Evolutionary conservation across 805 yeast genomes (phyloP), one percentile per base, ranked within the genome.

Genomic region (Suhomyces tanzawaensis): DNA sequence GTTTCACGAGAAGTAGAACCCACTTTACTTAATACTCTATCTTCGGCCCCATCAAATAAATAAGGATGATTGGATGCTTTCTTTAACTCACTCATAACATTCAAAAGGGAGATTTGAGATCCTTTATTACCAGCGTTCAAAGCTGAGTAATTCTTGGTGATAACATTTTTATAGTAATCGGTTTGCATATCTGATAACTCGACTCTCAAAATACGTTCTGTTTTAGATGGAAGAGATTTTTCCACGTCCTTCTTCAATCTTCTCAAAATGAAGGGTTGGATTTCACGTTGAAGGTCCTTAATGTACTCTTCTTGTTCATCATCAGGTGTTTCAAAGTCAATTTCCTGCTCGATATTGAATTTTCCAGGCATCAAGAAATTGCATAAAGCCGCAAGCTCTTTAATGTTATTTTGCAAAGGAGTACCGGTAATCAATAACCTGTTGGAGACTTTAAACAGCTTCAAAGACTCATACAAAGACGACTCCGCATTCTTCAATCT

Each of bases 41-140:
- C 85, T 62, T 93, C 99, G 2, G 95, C 98, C 41, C 82, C 84
- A 50, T 90, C 96, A 64, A 93, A 93, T 39, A 93, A 64, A 52
- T 93, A 93, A 0, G 99, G 99, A 58, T 93, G 99, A 55, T 93
- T 93, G 0, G 96, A 86, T 0, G 98, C 98, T 62, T 93, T 93
- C 55, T 91, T 93, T 67, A 93, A 75, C 58, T 93, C 99, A 53
- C 88, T 83, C 95, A 93, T 91, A 36, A 93, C 81, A 54, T 93
- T 93, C 30, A 93, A 70, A 44, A 93, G 68, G 3, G 95, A 88
- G 52, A 93, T 77, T 47, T 85, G 96, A n/a, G 80, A 68, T 16
- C 88, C 83, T 42, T 79, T 79, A 2, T 80, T 69, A 19, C 96
- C 97, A 18, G 87, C 84, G 52, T 88, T 87, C 53, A 93, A 72